A percentile compares a stretch with the other conserved stretches of the same genome.
phyloP scores from a whole-genome alignment of 345 rosid genomes.

The Zanthoxylum bungeanum region DNA sequence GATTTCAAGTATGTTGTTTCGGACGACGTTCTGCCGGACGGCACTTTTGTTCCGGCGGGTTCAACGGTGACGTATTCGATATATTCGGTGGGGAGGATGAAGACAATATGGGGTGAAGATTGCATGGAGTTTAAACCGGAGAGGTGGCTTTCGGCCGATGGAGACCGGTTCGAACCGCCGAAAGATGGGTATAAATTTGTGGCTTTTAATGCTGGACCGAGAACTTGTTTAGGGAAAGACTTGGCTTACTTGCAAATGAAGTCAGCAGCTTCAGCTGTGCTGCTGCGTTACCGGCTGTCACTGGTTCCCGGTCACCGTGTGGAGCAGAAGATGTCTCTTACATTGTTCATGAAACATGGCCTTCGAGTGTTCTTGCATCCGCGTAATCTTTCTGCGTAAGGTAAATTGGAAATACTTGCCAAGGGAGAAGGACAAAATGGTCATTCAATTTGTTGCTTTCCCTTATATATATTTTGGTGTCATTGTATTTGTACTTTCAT shows the following conservation, averaged over 20 bases:
- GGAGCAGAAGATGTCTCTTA: constrained; percentile 93
- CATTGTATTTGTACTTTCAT: not conserved
- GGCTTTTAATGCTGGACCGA: constrained; percentile 90
- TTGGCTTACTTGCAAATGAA: constrained; percentile 91
- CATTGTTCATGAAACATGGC: constrained; percentile 88
- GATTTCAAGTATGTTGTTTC: constrained; percentile 74
- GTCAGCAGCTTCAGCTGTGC: constrained; percentile 80
- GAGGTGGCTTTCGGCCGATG: constrained; percentile 65
- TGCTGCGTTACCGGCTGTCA: constrained; percentile 68
- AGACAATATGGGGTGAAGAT: constrained; percentile 87
- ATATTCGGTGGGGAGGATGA: constrained; percentile 85
- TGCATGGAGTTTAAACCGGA: constrained; percentile 82
- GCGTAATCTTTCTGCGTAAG: constrained; percentile 35
- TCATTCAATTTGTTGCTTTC: constrained; percentile 21
- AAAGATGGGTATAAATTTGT: constrained; percentile 83
- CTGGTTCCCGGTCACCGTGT: constrained; percentile 75
- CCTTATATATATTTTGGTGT: constrained; percentile 15
- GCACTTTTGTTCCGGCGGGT: constrained; percentile 72
- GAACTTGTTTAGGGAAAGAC: constrained; percentile 91
- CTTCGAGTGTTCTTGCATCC: constrained; percentile 72
- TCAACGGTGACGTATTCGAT: constrained; percentile 88
- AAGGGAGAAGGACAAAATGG: not conserved
- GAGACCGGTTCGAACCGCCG: constrained; percentile 58
- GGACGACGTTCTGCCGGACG: constrained; percentile 78
- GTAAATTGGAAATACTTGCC: not conserved